phyloP scores from a whole-genome alignment of 1,139 yeast species.

The Sugiyamaella xylanicola region DNA sequence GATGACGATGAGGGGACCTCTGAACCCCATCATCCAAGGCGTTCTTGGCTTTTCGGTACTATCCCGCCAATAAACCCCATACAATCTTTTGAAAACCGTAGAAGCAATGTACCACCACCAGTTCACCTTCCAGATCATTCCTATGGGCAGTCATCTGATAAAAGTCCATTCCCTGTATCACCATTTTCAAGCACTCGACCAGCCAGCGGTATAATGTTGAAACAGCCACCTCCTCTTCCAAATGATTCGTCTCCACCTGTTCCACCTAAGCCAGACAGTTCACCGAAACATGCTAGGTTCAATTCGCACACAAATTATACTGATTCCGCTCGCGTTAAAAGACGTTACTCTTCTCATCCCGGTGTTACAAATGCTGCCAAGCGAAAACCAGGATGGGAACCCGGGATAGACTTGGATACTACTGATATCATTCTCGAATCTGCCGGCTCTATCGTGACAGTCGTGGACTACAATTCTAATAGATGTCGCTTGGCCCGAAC shows the following conservation, averaged over 20 bases:
- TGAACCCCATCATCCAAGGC: slow-evolving; percentile 1
- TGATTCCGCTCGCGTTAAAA: slow-evolving; percentile 8
- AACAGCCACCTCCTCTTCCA: too few species aligned
- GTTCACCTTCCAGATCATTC: neutral
- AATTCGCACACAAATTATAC: neutral
- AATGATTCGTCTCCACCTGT: neutral
- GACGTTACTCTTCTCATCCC: slow-evolving; percentile 28
- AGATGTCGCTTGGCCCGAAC: slow-evolving; percentile 48
- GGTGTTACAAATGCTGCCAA: slow-evolving; percentile 29
- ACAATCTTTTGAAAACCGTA: slow-evolving; percentile 6
- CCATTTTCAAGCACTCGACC: neutral
- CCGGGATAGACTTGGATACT: slow-evolving; percentile 54
- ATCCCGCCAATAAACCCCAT: neutral
- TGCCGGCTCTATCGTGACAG: slow-evolving; percentile 51
- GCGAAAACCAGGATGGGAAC: slow-evolving; percentile 53
- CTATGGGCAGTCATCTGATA: neutral
- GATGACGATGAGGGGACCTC: neutral
- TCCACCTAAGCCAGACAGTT: neutral
- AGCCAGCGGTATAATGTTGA: slow-evolving; percentile 12
- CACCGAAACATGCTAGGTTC: slow-evolving; percentile 3
- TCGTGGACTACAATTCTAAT: slow-evolving; percentile 49
- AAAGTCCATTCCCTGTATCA: slow-evolving; percentile 1
- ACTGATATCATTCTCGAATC: slow-evolving; percentile 53
- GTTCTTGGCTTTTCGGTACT: neutral
- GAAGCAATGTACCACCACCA: neutral